These are phyloP conservation scores for Kluyveromyces sp. DNA, from an alignment of 1,139 yeast species.

Conservation along the genomic window DNA sequence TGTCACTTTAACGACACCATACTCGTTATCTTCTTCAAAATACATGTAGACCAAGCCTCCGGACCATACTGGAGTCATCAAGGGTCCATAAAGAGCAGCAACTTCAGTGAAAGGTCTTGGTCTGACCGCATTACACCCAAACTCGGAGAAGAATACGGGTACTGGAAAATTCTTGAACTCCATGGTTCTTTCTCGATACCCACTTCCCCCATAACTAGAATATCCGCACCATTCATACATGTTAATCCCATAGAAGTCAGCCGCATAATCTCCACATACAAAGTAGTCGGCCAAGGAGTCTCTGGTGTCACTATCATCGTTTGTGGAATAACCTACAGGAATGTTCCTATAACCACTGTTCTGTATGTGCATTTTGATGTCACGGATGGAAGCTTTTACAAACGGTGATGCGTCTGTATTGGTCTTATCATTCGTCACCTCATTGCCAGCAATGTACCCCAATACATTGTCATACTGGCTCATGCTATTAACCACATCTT, in stretches of 20 bases:
- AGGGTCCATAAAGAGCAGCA: slow-evolving; percentile 48
- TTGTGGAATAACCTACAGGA: slow-evolving; percentile 58
- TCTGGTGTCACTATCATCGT: slow-evolving; percentile 51
- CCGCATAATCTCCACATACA: slow-evolving; percentile 38
- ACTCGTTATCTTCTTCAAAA: slow-evolving; percentile 72
- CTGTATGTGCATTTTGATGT: slow-evolving; percentile 44
- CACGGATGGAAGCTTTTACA: slow-evolving; percentile 57
- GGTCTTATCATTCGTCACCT: slow-evolving; percentile 45
- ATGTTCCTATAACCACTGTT: slow-evolving; percentile 39
- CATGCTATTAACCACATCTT: slow-evolving; percentile 48
- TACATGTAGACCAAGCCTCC: slow-evolving; percentile 91
- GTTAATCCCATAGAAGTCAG: slow-evolving; percentile 54
- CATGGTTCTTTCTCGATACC: slow-evolving; percentile 47
- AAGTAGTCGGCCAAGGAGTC: slow-evolving; percentile 42
- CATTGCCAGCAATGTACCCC: slow-evolving; percentile 59
- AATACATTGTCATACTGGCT: slow-evolving; percentile 42
- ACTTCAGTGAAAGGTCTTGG: slow-evolving; percentile 67
- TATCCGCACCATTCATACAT: slow-evolving; percentile 68
- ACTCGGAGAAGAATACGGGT: slow-evolving; percentile 57
- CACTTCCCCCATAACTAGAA: slow-evolving; percentile 49
- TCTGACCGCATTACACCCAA: slow-evolving; percentile 48
- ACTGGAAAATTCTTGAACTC: slow-evolving; percentile 43
- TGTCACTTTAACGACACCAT: slow-evolving; percentile 62
- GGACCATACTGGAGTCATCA: slow-evolving; percentile 80
- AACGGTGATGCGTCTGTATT: slow-evolving; percentile 52